A percentile compares a stretch with the other conserved stretches of the same genome.
phyloP scores from a whole-genome alignment of 371 early-diverging fungal species.

The Actinomortierella wolfii region DNA sequence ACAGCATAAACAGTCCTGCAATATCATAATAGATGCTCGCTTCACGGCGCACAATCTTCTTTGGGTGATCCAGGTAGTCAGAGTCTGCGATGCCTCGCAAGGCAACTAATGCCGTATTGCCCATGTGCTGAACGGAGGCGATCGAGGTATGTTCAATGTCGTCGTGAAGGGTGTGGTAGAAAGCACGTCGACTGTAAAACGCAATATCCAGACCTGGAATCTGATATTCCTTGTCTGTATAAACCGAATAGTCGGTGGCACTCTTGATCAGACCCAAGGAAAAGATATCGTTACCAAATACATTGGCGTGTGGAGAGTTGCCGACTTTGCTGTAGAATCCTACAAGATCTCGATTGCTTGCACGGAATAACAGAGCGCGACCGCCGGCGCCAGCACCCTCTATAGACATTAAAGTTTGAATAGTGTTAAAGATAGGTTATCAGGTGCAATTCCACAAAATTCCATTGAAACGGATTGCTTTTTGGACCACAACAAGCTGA shows the following conservation, averaged over 20 bases:
- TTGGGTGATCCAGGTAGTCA: constrained; percentile 43
- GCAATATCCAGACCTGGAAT: constrained; percentile 80
- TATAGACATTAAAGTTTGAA: constrained; percentile 10
- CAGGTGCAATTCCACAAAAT: neutral
- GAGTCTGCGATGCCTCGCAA: constrained; percentile 49
- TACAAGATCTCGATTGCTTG: constrained; percentile 59
- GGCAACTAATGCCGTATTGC: constrained; percentile 53
- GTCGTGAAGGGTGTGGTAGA: constrained; percentile 75
- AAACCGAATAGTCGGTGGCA: constrained; percentile 74
- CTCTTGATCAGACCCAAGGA: constrained; percentile 66
- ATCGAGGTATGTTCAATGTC: constrained; percentile 56
- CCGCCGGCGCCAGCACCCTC: constrained; percentile 87
- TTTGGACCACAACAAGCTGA: too few species aligned
- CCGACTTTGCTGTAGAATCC: constrained; percentile 47
- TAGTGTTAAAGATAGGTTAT: neutral
- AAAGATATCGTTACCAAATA: constrained; percentile 74
- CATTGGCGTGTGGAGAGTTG: constrained; percentile 54
- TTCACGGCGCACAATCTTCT: constrained; percentile 37
- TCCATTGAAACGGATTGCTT: neutral
- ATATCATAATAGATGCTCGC: constrained; percentile 58
- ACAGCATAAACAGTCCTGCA: constrained; percentile 55
- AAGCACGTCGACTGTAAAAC: constrained; percentile 68
- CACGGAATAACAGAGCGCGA: constrained; percentile 70
- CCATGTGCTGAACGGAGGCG: constrained; percentile 68
- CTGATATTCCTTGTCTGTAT: constrained; percentile 50